These are phyloP conservation scores for Helianthus tuberosus DNA, from an alignment of 129 eudicot genomes.

Conservation along the genomic window DNA sequence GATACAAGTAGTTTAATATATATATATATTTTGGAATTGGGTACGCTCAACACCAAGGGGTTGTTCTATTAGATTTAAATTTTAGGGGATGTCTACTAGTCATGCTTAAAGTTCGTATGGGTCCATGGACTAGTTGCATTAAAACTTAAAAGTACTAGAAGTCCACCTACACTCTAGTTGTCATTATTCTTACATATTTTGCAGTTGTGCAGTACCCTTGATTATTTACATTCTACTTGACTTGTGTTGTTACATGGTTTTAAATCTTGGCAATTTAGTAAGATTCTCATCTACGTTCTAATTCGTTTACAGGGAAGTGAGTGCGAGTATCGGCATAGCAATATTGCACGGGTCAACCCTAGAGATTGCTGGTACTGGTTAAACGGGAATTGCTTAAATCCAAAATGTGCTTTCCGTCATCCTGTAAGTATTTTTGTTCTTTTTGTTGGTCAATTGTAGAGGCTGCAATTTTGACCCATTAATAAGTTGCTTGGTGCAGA, in stretches of 20 bases:
- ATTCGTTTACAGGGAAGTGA: conserved; percentile 75
- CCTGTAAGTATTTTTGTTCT: conserved; percentile 68
- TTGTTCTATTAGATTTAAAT: background rate
- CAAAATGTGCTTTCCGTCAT: conserved; percentile 89
- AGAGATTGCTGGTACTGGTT: conserved; percentile 93
- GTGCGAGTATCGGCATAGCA: conserved; percentile 95
- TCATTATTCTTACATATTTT: too few relatives aligned
- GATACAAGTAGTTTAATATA: background rate
- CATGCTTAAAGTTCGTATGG: too few relatives aligned
- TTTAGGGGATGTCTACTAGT: too few relatives aligned
- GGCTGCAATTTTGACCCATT: background rate
- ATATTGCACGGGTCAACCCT: conserved; percentile 80
- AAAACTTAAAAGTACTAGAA: too few relatives aligned
- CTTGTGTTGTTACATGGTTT: conserved; percentile 2
- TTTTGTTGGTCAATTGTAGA: conserved; percentile 3
- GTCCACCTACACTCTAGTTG: too few relatives aligned
- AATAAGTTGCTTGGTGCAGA: background rate
- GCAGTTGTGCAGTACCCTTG: too few relatives aligned
- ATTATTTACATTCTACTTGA: background rate
- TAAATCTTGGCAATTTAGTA: conserved; percentile 4
- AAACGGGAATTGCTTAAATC: conserved; percentile 78
- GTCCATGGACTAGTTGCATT: too few relatives aligned
- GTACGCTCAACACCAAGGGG: conserved; percentile 6
- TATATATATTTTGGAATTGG: background rate
- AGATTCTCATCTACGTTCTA: background rate